Evolutionary conservation across 768 basidiomycete genomes (phyloP), one percentile per base, ranked within the genome.

Genomic region (Trametopsis cervina): DNA sequence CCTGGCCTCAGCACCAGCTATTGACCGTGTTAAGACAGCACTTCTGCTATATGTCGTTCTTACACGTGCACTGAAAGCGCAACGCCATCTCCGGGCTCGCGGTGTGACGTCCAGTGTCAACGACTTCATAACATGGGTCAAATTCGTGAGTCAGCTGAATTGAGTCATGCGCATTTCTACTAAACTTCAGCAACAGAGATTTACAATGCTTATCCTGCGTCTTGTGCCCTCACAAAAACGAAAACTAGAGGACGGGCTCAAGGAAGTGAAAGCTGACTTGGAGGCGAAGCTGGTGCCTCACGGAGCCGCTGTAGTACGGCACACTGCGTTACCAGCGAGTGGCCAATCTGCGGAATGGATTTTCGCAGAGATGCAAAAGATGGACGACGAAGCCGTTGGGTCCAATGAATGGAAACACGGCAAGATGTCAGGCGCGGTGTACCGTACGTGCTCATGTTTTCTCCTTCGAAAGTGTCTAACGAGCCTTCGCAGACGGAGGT

Each of bases 371-470:
- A 89, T 92, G 85, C 76, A 78, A 20, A 77, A 72, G 57, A 90
- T 92, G 85, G 87, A 92, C 63, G 61, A 57, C 21, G 78, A 80
- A 50, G n/a, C n/a, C n/a, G 60, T 77, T 40, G 70, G 66, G 15
- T 58, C 69, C 35, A 66, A 72, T 1, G 68, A 80, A 47, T 93
- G 85, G 81, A 71, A 67, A 44, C 63, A 76, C 4, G 89, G 89
- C 15, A 88, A 87, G 62, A 63, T 93, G 12, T 87, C 85, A 39
- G 91, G 90, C 3, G 86, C 88, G 4, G 85, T 93, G 18, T 93
- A 93, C 57, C 90, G 87, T 89, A 61, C 54, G 83, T 69, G 25
- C 11, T 26, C n/a, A 26, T 23, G 17, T 35, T 27, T 38, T 46
- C 25, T 40, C 42, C 6, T 18, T 48, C 4, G 20, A 25, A 39